Base-by-base conservation (phyloP, 257 asterid genomes). In the Solanum chiquidenum region DNA sequence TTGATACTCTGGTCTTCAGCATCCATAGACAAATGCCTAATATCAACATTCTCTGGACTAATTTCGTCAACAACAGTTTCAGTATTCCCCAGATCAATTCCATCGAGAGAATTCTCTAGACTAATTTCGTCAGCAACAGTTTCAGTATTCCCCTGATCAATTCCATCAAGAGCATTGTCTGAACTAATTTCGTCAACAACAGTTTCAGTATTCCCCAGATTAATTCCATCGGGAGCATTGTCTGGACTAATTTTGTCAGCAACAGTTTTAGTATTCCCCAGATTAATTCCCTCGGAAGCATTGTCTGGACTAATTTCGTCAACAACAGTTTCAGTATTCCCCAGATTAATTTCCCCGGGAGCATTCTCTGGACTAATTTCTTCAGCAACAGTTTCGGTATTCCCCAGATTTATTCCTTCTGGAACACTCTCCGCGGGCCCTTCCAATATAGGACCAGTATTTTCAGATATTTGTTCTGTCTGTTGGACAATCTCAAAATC, bases 181-280 rank as follows among this genome's bases (percentile, higher is more conserved):
- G 34, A 14, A 37, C 77, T 40, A 13, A 62, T 62, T 35, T 62
- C 77, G 3, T 84, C 60, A 16, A 16, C 87, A 71, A 83, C 86
- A 79, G n/a, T 11, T 79, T 79, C 91, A 82, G 55, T 79, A 84
- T 37, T 85, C 83, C 87, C 90, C 29, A 0, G 5, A 77, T 74
- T 16, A 79, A 38, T 75, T 38, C 71, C 91, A 88, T 68, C 60
- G 4, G 5, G 12, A 38, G 33, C 55, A 40, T 6, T 60, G 1
- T 35, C 58, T 62, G 52, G 16, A 37, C 77, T 40, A 13, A 62
- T 62, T 35, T 84, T 29, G 3, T 84, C 87, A 16, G 21, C 86
- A 71, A 86, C 86, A 60, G 18, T 4, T 71, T 85, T 90, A 82
- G 55, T 80, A 84, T 38, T 83, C 83, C 87, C 90, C 42, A 4